Base-by-base conservation (phyloP, 805 yeast genomes). In the Priceomyces medius region DNA sequence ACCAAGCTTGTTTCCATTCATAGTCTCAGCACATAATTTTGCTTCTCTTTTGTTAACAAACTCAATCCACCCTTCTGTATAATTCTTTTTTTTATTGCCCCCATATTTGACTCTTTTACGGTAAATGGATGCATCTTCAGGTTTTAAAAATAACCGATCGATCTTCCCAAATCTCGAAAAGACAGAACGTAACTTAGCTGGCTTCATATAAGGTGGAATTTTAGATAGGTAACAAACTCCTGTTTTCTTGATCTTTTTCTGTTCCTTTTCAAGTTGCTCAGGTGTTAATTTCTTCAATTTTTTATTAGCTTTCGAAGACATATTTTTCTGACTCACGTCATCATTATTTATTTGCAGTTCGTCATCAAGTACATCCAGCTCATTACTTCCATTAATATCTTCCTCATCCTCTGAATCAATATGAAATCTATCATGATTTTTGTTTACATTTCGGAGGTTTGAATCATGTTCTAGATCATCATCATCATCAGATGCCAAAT, bases 191-290 rank as follows among this genome's bases (percentile, higher is more conserved):
- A 93, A 71, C 59, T 89, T 93, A 2, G 84, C 79, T 1, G 99
- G 98, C 59, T 90, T 90, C 99, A 93, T 93, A 58, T 85, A 93
- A 19, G 99, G 99, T 0, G 99, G 99, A 7, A 93, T 78, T 37
- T 83, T 77, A 0, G 97, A 89, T 2, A 93, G 63, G 53, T 93
- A 93, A n/a, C 95, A 83, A 2, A 93, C 97, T 4, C 99, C 99
- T 0, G 96, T 83, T 52, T 77, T 81, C 46, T 74, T 79, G 27
- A 77, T 73, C 50, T 76, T 76, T 50, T 74, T 74, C 46, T 77
- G 73, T 45, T 76, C 77, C 56, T 79, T 66, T 4, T 58, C 76
- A n/a, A 81, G 59, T 47, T 79, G 78, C 35, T 74, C 74, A 6
- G 82, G 74, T 6, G 82, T 74, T 23, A 83, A 65, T 48, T 71